These are phyloP conservation scores for Pleurozium schreberi DNA, from an alignment of 225 moss, liverwort and hornwort species.

Conservation along the genomic window DNA sequence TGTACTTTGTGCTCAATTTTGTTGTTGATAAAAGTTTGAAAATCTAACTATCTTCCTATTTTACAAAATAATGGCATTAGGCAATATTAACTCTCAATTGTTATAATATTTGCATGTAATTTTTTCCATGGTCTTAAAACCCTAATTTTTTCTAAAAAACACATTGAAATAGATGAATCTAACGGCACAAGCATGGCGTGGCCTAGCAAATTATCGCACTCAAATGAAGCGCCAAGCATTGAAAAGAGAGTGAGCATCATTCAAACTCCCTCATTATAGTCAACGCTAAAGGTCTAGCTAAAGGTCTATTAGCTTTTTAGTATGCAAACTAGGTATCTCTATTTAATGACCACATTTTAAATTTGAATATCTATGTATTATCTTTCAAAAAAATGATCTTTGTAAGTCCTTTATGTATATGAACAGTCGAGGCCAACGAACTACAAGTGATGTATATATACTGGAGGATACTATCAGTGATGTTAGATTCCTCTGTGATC, in stretches of 20 bases:
- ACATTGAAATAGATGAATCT: neutral
- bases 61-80: neutral
- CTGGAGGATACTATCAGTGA: slow-evolving; percentile 41
- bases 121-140: neutral
- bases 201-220: slow-evolving; percentile 61
- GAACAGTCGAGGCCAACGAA: slow-evolving; percentile 23
- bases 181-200: slow-evolving; percentile 30
- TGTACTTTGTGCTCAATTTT: neutral
- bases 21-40: neutral
- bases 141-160: neutral
- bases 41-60: neutral
- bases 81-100: neutral
- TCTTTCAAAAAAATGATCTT: neutral
- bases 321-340: neutral
- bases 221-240: slow-evolving; percentile 48
- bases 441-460: slow-evolving; percentile 47
- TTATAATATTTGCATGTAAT: neutral
- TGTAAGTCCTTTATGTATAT: neutral
- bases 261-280: neutral
- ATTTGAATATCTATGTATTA: neutral
- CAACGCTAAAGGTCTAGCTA: neutral
- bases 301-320: neutral
- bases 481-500: slow-evolving; percentile 45
- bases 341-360: neutral
- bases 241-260: slow-evolving; percentile 25